Evolutionary conservation across 345 rosid genomes (phyloP).

Genomic region (Aquilaria sinensis): DNA sequence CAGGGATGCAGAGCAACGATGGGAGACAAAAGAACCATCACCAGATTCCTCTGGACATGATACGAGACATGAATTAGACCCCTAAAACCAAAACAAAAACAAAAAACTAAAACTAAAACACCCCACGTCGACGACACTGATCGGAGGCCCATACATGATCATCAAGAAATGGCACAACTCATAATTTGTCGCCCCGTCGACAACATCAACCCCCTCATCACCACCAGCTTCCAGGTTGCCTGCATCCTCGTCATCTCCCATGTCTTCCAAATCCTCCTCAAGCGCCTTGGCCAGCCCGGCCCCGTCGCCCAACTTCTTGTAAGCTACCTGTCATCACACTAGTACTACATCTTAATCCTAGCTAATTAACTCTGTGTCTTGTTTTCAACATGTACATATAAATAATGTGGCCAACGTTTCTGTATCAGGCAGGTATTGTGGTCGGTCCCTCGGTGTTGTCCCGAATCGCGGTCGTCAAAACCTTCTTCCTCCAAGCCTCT

Average conservation of each 20-base stretch:
- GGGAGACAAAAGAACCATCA: too few species aligned
- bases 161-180: constrained; percentile 2
- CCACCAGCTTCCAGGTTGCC: constrained; percentile 53
- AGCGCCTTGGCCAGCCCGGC: constrained; percentile 71
- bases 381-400: not conserved
- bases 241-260: constrained; percentile 84
- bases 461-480: constrained; percentile 25
- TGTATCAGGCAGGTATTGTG: constrained; percentile 67
- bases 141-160: not conserved
- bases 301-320: constrained; percentile 89
- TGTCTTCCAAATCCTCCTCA: constrained; percentile 64
- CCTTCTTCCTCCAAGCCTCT: constrained; percentile 46
- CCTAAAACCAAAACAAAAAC: too few species aligned
- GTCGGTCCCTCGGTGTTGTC: constrained; percentile 66
- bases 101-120: too few species aligned
- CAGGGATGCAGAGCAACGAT: too few species aligned
- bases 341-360: not conserved
- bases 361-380: not conserved
- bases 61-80: too few species aligned
- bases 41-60: too few species aligned
- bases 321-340: not conserved
- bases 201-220: constrained; percentile 57
- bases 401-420: not conserved
- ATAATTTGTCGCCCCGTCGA: constrained; percentile 5
- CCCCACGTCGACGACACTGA: not conserved